These are phyloP conservation scores for Candida piceae DNA, from an alignment of 805 yeast species.

Conservation along the genomic window DNA sequence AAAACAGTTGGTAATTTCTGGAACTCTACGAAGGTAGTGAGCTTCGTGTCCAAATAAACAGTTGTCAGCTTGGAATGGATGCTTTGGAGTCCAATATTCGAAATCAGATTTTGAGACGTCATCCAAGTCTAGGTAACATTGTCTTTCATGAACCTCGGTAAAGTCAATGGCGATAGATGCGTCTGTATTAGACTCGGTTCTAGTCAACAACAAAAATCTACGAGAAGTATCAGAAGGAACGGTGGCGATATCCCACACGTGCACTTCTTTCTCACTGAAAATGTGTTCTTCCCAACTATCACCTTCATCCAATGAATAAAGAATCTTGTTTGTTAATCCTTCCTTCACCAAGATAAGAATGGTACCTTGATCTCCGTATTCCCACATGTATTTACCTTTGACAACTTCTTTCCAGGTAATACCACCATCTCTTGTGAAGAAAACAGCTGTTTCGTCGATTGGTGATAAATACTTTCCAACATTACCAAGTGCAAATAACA, in stretches of 20 bases:
- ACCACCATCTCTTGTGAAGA: constrained; percentile 87
- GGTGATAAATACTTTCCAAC: constrained; percentile 60
- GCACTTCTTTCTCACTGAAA: constrained; percentile 53
- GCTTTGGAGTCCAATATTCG: constrained; percentile 58
- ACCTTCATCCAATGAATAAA: constrained; percentile 78
- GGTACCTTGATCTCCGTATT: constrained; percentile 93
- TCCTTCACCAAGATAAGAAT: constrained; percentile 68
- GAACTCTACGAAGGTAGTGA: constrained; percentile 51
- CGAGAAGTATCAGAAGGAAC: constrained; percentile 89
- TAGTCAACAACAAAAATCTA: constrained; percentile 63
- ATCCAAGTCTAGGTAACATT: constrained; percentile 47
- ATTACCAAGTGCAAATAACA: constrained; percentile 89
- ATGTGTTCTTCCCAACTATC: constrained; percentile 62
- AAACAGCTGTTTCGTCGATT: constrained; percentile 54
- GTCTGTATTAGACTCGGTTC: constrained; percentile 30
- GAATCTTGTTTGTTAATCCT: constrained; percentile 48
- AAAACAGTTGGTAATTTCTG: constrained; percentile 59
- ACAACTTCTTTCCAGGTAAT: constrained; percentile 76
- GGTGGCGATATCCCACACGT: constrained; percentile 72
- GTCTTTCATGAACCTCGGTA: constrained; percentile 42
- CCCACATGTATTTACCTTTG: constrained; percentile 84
- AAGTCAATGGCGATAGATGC: constrained; percentile 54
- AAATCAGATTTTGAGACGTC: constrained; percentile 47
- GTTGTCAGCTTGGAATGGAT: constrained; percentile 43
- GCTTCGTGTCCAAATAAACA: constrained; percentile 74